A percentile compares a stretch with the other conserved stretches of the same genome.
phyloP scores from a whole-genome alignment of 2,329 filamentous ascomycete species.

The Hansfordia pulvinata region DNA sequence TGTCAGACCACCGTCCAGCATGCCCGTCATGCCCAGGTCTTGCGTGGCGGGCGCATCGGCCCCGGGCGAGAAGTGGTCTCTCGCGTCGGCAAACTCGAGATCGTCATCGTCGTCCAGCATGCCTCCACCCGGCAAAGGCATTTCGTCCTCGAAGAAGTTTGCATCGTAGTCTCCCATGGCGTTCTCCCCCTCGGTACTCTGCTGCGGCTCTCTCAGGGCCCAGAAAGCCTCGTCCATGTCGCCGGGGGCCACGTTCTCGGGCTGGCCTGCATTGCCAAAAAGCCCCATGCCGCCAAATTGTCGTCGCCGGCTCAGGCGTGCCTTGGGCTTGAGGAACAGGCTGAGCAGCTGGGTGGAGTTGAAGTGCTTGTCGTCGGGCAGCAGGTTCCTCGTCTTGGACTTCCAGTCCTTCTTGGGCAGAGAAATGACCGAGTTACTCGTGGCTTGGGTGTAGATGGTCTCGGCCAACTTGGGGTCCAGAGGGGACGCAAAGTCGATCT shows the following conservation, averaged over 20 bases:
- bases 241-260: slow-evolving; percentile 46
- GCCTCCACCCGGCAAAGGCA: slow-evolving; percentile 51
- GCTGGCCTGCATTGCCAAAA: slow-evolving; percentile 25
- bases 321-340: slow-evolving; percentile 90
- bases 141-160: slow-evolving; percentile 87
- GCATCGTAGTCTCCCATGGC: slow-evolving; percentile 77
- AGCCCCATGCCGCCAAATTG: slow-evolving; percentile 29
- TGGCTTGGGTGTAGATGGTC: slow-evolving; percentile 66
- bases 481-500: slow-evolving; percentile 76
- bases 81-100: slow-evolving; percentile 64
- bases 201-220: slow-evolving; percentile 54
- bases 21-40: slow-evolving; percentile 31
- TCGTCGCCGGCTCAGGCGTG: slow-evolving; percentile 59
- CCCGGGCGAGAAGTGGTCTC: slow-evolving; percentile 64
- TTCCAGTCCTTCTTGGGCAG: slow-evolving; percentile 92
- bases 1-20: slow-evolving; percentile 36
- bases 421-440: slow-evolving; percentile 68
- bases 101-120: slow-evolving; percentile 53
- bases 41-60: slow-evolving; percentile 34
- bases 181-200: slow-evolving; percentile 29
- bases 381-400: slow-evolving; percentile 79
- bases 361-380: slow-evolving; percentile 97
- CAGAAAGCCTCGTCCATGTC: slow-evolving; percentile 95
- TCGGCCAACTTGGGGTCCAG: slow-evolving; percentile 61
- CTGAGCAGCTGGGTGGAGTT: slow-evolving; percentile 82